Conservation (phyloP, 2,329 filamentous ascomycete genomes). For the Diaporthe nobilis region DNA sequence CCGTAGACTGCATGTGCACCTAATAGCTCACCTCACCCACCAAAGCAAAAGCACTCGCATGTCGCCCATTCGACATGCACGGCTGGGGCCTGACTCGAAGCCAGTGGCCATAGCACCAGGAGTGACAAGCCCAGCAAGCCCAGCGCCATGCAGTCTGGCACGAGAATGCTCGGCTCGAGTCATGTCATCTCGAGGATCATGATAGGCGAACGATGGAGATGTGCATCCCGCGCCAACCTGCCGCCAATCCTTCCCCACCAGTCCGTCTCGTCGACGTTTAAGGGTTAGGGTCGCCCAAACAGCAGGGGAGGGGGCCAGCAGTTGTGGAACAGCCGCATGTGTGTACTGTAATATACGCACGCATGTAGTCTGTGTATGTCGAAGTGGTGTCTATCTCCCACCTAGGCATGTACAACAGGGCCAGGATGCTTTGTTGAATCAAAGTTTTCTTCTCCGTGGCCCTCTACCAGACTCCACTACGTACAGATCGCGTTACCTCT, state of each 20-base stretch:
- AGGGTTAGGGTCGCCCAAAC: not conserved
- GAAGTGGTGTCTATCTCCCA: not conserved
- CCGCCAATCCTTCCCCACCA: not conserved
- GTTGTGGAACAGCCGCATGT: slow-evolving; percentile 5
- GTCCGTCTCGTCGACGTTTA: not conserved
- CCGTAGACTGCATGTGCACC: not conserved
- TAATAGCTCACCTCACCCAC: slow-evolving; percentile 16
- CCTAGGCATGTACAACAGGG: not conserved
- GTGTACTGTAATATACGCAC: not conserved
- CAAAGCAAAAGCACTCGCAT: not conserved
- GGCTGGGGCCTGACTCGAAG: slow-evolving; percentile 11
- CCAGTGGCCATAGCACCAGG: slow-evolving; percentile 17
- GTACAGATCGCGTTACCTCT: slow-evolving; percentile 34
- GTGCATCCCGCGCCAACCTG: slow-evolving; percentile 5
- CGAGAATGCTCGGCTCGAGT: slow-evolving; percentile 17
- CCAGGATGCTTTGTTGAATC: slow-evolving; percentile 31
- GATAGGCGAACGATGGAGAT: slow-evolving; percentile 26
- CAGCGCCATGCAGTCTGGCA: not conserved
- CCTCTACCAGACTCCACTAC: slow-evolving; percentile 9
- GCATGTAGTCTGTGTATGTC: not conserved
- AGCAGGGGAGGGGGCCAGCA: too few species aligned
- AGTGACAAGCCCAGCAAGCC: not conserved
- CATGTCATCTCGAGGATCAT: slow-evolving; percentile 18
- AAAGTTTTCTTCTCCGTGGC: slow-evolving; percentile 12
- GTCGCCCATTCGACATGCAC: not conserved